A percentile compares a stretch with the other conserved stretches of the same genome.
Evolutionary conservation across 129 eudicot genomes (phyloP).

Genomic region (Flaveria robusta): DNA sequence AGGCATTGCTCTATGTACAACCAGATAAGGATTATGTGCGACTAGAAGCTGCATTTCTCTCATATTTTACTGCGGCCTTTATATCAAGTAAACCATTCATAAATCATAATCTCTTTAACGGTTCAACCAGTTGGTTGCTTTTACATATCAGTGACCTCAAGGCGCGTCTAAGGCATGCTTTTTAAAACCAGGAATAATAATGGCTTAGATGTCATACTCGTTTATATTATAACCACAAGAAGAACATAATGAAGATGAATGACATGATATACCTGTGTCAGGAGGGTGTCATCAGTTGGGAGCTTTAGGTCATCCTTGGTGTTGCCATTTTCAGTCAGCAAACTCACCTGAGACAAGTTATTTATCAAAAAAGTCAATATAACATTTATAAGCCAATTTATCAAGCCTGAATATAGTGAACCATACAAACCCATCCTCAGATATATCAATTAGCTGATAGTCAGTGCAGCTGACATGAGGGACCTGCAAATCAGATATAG

Average conservation of each 20-base stretch:
- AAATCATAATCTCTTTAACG: no score
- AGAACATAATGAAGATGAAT: neutral
- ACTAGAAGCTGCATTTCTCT: neutral
- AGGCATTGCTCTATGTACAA: neutral
- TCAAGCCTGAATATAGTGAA: neutral
- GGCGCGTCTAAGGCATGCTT: neutral
- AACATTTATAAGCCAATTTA: neutral
- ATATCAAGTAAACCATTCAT: neutral
- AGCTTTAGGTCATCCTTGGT: constrained; percentile 80
- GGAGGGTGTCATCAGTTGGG: constrained; percentile 69
- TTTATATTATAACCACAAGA: neutral
- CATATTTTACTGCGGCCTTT: neutral
- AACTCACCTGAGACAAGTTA: constrained; percentile 50
- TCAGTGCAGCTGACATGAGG: constrained; percentile 75
- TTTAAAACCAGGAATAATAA: neutral
- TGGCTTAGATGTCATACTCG: no score
- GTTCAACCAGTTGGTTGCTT: no score
- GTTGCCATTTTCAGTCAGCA: constrained; percentile 73
- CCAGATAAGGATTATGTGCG: neutral
- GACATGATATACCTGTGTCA: constrained; percentile 46
- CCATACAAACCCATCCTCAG: constrained; percentile 86
- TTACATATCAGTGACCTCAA: no score
- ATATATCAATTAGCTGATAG: constrained; percentile 70
- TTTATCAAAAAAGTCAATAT: neutral
- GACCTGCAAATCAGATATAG: constrained; percentile 46